Evolutionary conservation across 345 rosid genomes (phyloP), one percentile per base, ranked within the genome.

Genomic region (Laguncularia racemosa): DNA sequence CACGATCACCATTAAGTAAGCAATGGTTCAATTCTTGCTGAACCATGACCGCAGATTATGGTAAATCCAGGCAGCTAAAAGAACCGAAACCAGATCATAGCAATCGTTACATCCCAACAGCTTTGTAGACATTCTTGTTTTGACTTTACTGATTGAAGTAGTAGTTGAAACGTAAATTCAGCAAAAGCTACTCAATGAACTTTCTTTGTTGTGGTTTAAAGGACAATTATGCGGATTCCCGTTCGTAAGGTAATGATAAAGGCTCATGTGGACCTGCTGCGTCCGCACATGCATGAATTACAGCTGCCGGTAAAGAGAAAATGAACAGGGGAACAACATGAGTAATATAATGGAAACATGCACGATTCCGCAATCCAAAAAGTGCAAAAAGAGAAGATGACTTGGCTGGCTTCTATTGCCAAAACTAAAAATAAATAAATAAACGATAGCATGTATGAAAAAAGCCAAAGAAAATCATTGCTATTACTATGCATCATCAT

Each of bases 251-350:
- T 46, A 55, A 55, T 55, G 58, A 55, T 55, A 14, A 38, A 33
- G 2, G 58, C 19, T 19, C 58, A 55, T 33, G 40, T 33, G 40
- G 40, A 10, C 1, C 40, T 23, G 11, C 9, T 6, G 40, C 40
- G 54, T 14, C 43, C 44, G 63, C 63, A 60, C 56, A 50, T 60
- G 63, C 18, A 40, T 12, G 48, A 50, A 40, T 60, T 48, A 12
- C 21, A 52, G 21, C 56, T 20, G 56, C 56, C 53, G 49, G 46
- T 58, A 33, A 58, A 58, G 43, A 21, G 43, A 21, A 51, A 46
- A 23, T 19, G 43, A 47, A 58, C 40, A 20, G 17, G 48, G 44
- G 48, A 50, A 46, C 11, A 47, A 17, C 26, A 58, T 58, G 48
- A 46, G 48, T 20, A 20, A 50, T 50, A 50, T 18, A 16, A 38